Evolutionary conservation across 306 rosid species (phyloP), one percentile per base, ranked within the genome.

Genomic region (Macrotyloma uniflorum): DNA sequence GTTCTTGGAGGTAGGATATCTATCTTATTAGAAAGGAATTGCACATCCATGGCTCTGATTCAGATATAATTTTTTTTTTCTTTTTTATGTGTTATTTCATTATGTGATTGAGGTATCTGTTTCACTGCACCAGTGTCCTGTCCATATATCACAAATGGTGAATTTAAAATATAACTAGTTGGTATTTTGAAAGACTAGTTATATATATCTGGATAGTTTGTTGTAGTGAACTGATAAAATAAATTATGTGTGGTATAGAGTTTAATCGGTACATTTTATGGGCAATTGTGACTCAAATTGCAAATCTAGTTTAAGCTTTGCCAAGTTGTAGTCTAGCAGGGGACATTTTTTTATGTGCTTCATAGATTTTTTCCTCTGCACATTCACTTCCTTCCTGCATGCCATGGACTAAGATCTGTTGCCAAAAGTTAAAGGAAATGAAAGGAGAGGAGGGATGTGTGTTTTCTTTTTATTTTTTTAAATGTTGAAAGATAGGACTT

Each of bases 1-100:
- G 77, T 95, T 80, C 28, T 84, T 11, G 88, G 91, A 81, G 99
- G 96, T 95, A 80, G 68, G 88, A 67, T 75, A 72, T 80, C 42
- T 43, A 40, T 53, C 83, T 62, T 55, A 75, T 61, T 49, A 76
- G 20, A 24, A n/a, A 76, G 28, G 32, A 40, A 57, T 61, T 77
- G 64, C 77, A 12, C 61, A 78, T 68, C 16, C 12, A 24, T 47
- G 22, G 23, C 66, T 49, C 36, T 43, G 63, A 77, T 76, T 65
- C 23, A 43, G 11, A 47, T 24, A 28, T 66, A 16, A 4, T n/a
- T 30, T 78, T 66, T 47, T 64, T 13, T 40, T 40, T 10, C 42
- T 43, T 58, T 8, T 47, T 45, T 66, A 12, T 35, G 57, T 64
- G 63, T 49, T 64, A 33, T 30, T 72, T 18, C 14, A 32, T 54